Evolutionary conservation across 192 early-diverging fungal species (phyloP).

Genomic region (Coemansia asiatica): DNA sequence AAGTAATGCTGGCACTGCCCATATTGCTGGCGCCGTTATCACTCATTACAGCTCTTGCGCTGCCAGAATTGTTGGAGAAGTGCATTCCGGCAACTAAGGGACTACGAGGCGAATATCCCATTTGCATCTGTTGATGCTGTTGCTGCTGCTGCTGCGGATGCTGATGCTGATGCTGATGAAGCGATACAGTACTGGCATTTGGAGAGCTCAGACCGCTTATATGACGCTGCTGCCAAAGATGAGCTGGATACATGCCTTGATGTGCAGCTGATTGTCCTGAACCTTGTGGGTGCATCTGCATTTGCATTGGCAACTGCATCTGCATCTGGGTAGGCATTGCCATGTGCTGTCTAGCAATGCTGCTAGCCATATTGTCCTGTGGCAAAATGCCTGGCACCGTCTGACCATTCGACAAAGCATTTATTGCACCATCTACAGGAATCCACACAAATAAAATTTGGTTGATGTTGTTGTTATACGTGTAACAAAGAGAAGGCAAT

Average conservation of each 20-base stretch:
- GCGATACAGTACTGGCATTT: neutral
- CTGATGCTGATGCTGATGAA: conserved; percentile 6
- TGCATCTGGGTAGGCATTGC: neutral
- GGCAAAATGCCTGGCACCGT: neutral
- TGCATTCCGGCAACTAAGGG: conserved; percentile 1
- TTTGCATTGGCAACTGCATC: conserved; percentile 13
- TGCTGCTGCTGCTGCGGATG: conserved; percentile 9
- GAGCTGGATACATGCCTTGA: too few relatives aligned
- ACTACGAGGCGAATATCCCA: conserved; percentile 15
- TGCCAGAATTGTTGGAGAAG: neutral
- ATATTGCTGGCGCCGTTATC: neutral
- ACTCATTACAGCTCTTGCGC: neutral
- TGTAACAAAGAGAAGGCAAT: too few relatives aligned
- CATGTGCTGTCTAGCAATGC: neutral
- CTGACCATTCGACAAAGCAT: neutral
- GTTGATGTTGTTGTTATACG: too few relatives aligned
- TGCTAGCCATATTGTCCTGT: neutral
- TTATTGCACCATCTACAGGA: neutral
- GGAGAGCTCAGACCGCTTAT: too few relatives aligned
- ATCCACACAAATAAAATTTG: too few relatives aligned
- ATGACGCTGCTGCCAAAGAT: too few relatives aligned
- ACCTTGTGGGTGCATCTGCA: neutral
- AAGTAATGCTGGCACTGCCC: conserved; percentile 13
- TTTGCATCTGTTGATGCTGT: conserved; percentile 20
- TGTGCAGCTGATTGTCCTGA: too few relatives aligned